Percentiles rank a stretch among this genome's conserved stretches.
Evolutionary conservation across 768 basidiomycete genomes (phyloP).

Genomic region (Crassisporium funariophilum): DNA sequence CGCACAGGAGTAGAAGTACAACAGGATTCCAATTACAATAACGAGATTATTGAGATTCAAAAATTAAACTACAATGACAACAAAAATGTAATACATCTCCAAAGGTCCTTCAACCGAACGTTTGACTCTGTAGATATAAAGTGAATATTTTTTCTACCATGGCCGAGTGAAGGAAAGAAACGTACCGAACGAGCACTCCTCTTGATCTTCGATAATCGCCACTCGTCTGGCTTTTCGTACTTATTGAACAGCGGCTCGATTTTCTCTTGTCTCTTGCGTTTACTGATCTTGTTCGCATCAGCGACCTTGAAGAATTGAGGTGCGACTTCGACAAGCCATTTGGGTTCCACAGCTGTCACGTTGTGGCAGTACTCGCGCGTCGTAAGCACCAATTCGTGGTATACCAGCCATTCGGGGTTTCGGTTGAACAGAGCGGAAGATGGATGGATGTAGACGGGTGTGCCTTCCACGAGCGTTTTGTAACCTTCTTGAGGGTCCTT

Average conservation of each 20-base stretch:
- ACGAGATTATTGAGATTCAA: too few species aligned
- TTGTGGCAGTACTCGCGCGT: conserved; percentile 95
- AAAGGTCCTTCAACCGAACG: conserved; percentile 64
- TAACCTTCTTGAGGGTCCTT: conserved; percentile 98
- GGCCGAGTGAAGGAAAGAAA: conserved; percentile 13
- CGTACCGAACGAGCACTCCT: conserved; percentile 81
- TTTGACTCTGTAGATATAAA: conserved; percentile 67
- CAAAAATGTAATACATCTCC: conserved; percentile 2
- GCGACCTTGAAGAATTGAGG: conserved; percentile 99
- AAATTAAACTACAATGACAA: background rate
- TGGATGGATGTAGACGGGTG: conserved; percentile 98
- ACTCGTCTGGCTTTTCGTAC: conserved; percentile 92
- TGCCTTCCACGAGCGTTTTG: conserved; percentile 96
- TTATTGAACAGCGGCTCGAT: conserved; percentile 96
- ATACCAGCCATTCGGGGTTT: conserved; percentile 93
- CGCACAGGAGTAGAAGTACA: too few species aligned
- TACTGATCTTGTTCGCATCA: conserved; percentile 96
- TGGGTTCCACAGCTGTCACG: conserved; percentile 94
- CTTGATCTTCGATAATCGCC: conserved; percentile 92
- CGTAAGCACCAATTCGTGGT: conserved; percentile 94
- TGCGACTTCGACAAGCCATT: conserved; percentile 97
- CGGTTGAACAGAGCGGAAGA: conserved; percentile 97
- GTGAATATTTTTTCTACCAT: conserved; percentile 15
- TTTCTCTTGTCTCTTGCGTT: conserved; percentile 94
- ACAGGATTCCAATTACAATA: too few species aligned